Base-by-base conservation (phyloP, 2,329 filamentous ascomycete genomes). In the Alternaria sp. region DNA sequence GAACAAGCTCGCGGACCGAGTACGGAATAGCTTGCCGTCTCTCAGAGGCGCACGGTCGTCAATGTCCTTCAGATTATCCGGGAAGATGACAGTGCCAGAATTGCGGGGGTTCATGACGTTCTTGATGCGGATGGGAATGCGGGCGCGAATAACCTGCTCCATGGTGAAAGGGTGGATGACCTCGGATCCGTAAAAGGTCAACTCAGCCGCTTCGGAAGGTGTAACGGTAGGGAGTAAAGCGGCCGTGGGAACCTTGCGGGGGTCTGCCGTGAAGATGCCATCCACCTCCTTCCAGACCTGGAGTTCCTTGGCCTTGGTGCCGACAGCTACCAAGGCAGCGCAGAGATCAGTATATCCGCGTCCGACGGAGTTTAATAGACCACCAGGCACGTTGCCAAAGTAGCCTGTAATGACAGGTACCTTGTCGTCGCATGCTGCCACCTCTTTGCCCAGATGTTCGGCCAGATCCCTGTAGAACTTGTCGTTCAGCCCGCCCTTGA, bases 241-340 rank as follows among this genome's bases (percentile, higher is more conserved):
- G n/a, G 95, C 96, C 0, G 94, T 98, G 3, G 94, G 93, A 37
- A 96, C 92, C 78, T 95, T 96, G 68, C 90, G 87, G 3, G 92
- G 92, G 72, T 97, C 94, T 5, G 88, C 88, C 1, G 88, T 90
- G 79, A 97, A 95, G 74, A 98, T 96, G 58, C 93, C 93, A 77
- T 99, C 95, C 6, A 99, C 95, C 77, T 99, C 95, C 81, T 99
- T 99, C 95, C 95, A 98, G 63, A 99, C 91, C 78, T 99, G 95
- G 51, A 99, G 84, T 78, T 99, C 95, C 53, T 89, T 82, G 0
- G 95, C 95, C 69, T 87, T 83, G n/a, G 96, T 82, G 4, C 93
- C 94, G 9, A 99, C 94, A 1, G 95, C 93, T 51, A 93, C 89
- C 14, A 99, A 83, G 5, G 95, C 93, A 11, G 95, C 94, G 76